phyloP scores from a whole-genome alignment of 2,329 filamentous ascomycete genomes.

The Hymenoscyphus salicellus region DNA sequence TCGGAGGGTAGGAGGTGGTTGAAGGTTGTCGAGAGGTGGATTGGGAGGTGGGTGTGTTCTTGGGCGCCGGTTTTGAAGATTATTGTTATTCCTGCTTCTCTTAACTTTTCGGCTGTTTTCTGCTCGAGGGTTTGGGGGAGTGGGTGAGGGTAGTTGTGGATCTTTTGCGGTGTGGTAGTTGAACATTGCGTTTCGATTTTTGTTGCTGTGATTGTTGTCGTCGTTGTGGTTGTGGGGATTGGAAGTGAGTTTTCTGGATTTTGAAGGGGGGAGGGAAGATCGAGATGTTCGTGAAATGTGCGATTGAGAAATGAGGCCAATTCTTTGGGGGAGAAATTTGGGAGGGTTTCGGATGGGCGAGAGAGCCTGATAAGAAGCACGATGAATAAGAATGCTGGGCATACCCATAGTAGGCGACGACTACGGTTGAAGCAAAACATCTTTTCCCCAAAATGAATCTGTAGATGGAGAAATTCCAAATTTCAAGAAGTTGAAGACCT shows the following conservation, averaged over 20 bases:
- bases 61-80: constrained; percentile 58
- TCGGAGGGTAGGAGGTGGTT: constrained; percentile 40
- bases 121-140: constrained; percentile 12
- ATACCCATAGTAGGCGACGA: background rate
- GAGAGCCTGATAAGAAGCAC: background rate
- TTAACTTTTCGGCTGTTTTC: constrained; percentile 14
- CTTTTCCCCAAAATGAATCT: background rate
- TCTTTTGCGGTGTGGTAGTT: background rate
- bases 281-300: background rate
- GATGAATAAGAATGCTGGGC: background rate
- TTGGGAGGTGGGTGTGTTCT: constrained; percentile 51
- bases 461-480: no score
- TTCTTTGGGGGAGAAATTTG: background rate
- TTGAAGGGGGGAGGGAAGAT: background rate
- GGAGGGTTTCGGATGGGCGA: background rate
- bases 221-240: background rate
- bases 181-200: background rate
- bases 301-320: background rate
- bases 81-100: constrained; percentile 33
- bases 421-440: background rate
- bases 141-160: background rate
- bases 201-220: background rate
- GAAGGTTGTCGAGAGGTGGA: constrained; percentile 52
- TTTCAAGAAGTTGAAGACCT: no score
- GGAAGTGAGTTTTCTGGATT: background rate